A percentile compares a stretch with the other conserved stretches of the same genome.
Conservation (phyloP, 768 basidiomycete species). For the Leccinellum rugosiceps region DNA sequence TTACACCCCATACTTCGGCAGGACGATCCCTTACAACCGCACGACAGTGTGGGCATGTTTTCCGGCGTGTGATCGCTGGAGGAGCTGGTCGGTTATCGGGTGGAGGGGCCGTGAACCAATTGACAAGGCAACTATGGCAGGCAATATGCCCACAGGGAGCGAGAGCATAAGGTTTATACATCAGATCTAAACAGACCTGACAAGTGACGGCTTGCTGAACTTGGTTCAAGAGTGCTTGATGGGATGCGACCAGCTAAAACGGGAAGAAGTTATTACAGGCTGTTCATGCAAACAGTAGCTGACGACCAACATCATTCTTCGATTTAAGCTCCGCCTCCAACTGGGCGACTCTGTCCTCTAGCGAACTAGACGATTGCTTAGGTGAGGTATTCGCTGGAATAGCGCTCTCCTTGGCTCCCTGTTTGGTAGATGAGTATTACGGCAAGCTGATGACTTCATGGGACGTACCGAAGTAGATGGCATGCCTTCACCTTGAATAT, state of each 20-base stretch:
- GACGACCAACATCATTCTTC: constrained; percentile 37
- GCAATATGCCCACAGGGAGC: constrained; percentile 74
- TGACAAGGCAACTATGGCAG: constrained; percentile 68
- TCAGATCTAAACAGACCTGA: constrained; percentile 74
- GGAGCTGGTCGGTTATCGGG: constrained; percentile 22
- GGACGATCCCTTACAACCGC: constrained; percentile 43
- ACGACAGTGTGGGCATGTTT: constrained; percentile 45
- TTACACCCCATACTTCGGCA: constrained; percentile 46
- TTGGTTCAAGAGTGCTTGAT: constrained; percentile 51
- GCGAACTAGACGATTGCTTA: not conserved
- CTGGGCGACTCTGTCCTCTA: constrained; percentile 32
- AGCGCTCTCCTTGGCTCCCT: constrained; percentile 4
- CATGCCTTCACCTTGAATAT: constrained; percentile 2
- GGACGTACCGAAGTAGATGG: constrained; percentile 16
- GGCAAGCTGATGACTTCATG: not conserved
- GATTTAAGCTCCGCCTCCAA: constrained; percentile 44
- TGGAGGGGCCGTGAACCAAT: constrained; percentile 64
- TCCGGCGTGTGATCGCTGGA: constrained; percentile 35
- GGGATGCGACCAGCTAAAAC: constrained; percentile 46
- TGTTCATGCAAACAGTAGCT: not conserved
- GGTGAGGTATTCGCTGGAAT: not conserved
- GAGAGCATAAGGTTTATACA: constrained; percentile 71
- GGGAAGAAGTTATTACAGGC: constrained; percentile 1
- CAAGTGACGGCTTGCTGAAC: constrained; percentile 67
- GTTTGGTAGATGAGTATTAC: constrained; percentile 8